Conservation (phyloP, 2,329 filamentous ascomycete species). For the Hymenoscyphus linearis region DNA sequence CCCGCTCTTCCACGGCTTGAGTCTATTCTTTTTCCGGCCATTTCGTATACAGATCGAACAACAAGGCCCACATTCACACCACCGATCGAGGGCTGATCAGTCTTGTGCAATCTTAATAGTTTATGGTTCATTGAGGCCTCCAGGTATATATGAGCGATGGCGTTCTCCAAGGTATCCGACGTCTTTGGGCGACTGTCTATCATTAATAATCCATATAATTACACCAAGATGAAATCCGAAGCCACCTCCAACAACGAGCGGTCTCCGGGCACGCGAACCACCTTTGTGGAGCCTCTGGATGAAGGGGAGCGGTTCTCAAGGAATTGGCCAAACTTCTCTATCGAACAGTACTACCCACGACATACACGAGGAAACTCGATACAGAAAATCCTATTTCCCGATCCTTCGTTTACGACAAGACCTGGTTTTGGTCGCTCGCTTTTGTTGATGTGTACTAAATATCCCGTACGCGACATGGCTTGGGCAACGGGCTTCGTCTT, state of each 20-base stretch:
- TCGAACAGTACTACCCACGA: slow-evolving; percentile 10
- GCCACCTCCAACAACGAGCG: slow-evolving; percentile 2
- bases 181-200: slow-evolving; percentile 8
- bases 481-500: slow-evolving; percentile 19
- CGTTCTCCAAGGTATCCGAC: slow-evolving; percentile 8
- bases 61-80: neutral
- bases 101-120: neutral
- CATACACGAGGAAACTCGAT: slow-evolving; percentile 1
- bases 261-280: slow-evolving; percentile 5
- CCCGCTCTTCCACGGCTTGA: neutral
- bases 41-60: neutral
- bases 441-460: slow-evolving; percentile 17
- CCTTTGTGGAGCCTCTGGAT: slow-evolving; percentile 11
- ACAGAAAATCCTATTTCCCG: neutral
- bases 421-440: slow-evolving; percentile 4
- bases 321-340: slow-evolving; percentile 14
- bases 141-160: slow-evolving; percentile 6
- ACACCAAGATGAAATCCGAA: slow-evolving; percentile 12
- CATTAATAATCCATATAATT: slow-evolving; percentile 3
- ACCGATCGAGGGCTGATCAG: neutral
- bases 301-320: slow-evolving; percentile 6
- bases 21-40: neutral
- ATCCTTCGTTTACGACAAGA: slow-evolving; percentile 11
- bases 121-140: neutral
- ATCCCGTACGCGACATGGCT: slow-evolving; percentile 19